phyloP scores from a whole-genome alignment of 2,329 filamentous ascomycete species.

The Rhexocercosporidium sp. region DNA sequence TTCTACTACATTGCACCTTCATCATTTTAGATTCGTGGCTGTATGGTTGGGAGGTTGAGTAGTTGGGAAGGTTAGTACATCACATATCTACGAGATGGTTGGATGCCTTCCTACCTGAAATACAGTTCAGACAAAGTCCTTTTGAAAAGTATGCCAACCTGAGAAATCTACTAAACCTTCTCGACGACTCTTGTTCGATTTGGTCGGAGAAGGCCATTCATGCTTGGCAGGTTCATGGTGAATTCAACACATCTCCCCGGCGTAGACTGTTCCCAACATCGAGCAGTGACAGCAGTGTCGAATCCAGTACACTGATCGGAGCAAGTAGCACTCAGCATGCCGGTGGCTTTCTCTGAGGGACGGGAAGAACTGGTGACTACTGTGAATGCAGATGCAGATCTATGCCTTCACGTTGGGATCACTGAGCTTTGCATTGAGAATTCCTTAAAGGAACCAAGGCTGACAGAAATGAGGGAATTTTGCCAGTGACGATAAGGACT shows the following conservation, averaged over 20 bases:
- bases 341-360: neutral
- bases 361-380: neutral
- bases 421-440: neutral
- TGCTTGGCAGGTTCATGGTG: neutral
- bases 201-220: no score
- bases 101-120: no score
- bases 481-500: neutral
- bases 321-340: neutral
- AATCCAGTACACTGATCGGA: neutral
- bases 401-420: neutral
- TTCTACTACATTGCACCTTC: no score
- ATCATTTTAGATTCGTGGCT: no score
- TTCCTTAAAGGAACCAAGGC: neutral
- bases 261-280: neutral
- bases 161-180: no score
- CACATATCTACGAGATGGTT: no score
- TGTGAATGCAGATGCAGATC: neutral
- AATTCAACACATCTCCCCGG: no score
- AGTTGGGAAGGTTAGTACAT: no score
- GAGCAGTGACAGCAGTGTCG: neutral
- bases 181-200: no score
- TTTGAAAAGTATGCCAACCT: no score
- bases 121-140: no score
- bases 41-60: no score
- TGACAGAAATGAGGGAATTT: conserved; percentile 1